Evolutionary conservation across 2,329 filamentous ascomycete genomes (phyloP).

Genomic region (Pestalotiopsis sp.): DNA sequence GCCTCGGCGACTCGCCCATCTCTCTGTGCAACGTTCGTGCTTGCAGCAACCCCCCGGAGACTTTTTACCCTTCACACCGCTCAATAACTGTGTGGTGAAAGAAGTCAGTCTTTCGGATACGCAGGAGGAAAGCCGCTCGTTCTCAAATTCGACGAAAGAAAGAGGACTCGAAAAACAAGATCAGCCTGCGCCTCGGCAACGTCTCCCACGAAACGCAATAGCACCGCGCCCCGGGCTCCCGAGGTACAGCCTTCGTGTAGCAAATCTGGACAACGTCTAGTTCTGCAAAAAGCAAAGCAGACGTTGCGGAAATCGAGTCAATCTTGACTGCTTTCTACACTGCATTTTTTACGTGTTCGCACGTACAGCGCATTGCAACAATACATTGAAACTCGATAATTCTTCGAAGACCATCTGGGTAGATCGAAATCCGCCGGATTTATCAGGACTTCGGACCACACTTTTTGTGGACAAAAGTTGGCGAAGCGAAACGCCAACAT

Average conservation of each 20-base stretch:
- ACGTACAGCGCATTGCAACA: background rate
- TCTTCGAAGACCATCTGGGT: background rate
- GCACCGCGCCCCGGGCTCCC: background rate
- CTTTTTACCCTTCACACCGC: background rate
- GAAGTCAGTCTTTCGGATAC: background rate
- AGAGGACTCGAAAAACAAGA: background rate
- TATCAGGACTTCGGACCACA: background rate
- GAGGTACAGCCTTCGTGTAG: background rate
- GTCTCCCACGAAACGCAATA: background rate
- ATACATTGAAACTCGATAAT: background rate
- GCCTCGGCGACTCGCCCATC: conserved; percentile 24
- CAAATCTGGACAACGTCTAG: background rate
- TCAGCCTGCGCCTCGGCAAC: background rate
- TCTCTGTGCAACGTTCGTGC: conserved; percentile 12
- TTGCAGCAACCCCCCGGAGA: background rate
- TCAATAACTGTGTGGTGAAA: background rate
- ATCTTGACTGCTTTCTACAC: background rate
- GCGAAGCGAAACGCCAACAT: conserved; percentile 26
- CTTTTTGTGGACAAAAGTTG: conserved; percentile 20
- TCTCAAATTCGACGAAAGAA: background rate
- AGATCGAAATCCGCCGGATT: background rate
- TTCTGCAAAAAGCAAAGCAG: background rate
- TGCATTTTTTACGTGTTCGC: background rate
- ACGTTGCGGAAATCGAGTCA: background rate
- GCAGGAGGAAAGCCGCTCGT: background rate